Percentiles rank a stretch among this genome's conserved stretches.
Evolutionary conservation across 108 stramenopile species (phyloP).

Genomic region (Cylindrotheca closterium): DNA sequence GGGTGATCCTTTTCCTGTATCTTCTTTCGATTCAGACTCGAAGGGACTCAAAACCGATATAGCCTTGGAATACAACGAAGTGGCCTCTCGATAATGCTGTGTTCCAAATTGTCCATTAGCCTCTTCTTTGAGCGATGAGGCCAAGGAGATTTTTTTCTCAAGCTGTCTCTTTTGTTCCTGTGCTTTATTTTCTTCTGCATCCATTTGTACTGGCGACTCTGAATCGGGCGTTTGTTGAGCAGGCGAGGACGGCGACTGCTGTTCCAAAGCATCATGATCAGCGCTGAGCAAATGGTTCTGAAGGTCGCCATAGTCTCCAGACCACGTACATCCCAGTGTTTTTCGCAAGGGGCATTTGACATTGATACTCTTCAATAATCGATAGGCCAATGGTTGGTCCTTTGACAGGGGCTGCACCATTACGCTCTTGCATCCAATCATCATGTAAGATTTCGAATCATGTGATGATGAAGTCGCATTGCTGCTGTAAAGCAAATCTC

Average conservation of each 20-base stretch:
- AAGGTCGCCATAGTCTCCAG: slow-evolving; percentile 57
- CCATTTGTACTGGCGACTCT: neutral
- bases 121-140: slow-evolving; percentile 47
- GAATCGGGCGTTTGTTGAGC: neutral
- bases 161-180: neutral
- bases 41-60: slow-evolving; percentile 12
- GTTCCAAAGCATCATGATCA: slow-evolving; percentile 9
- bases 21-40: neutral
- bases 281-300: slow-evolving; percentile 41
- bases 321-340: slow-evolving; percentile 35
- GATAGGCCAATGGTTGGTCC: slow-evolving; percentile 38
- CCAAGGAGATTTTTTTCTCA: slow-evolving; percentile 13
- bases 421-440: slow-evolving; percentile 14
- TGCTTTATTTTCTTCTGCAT: neutral
- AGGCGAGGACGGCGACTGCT: neutral
- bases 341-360: slow-evolving; percentile 36
- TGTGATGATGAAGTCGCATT: neutral
- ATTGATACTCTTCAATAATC: slow-evolving; percentile 21
- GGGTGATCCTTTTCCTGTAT: neutral
- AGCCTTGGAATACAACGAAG: slow-evolving; percentile 47
- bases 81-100: slow-evolving; percentile 34
- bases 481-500: slow-evolving; percentile 16
- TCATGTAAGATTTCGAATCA: slow-evolving; percentile 13
- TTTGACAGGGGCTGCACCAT: slow-evolving; percentile 23
- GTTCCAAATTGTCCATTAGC: slow-evolving; percentile 44